A percentile compares a stretch with the other conserved stretches of the same genome.
Conservation (phyloP, 768 basidiomycete genomes). For the Mycena galopus region DNA sequence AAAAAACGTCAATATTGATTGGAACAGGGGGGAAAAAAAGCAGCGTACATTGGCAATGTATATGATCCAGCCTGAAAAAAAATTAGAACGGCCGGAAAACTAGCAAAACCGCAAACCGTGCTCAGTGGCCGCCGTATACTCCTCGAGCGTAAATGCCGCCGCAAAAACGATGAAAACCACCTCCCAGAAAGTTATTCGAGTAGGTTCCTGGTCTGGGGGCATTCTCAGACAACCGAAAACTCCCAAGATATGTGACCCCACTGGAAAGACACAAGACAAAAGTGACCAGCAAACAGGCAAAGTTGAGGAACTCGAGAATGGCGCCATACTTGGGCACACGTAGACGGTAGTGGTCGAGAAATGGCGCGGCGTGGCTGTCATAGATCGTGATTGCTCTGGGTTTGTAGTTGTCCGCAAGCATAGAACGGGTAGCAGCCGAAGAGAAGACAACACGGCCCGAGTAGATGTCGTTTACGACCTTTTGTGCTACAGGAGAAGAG, state of each 20-base stretch:
- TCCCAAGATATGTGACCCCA: conserved; percentile 50
- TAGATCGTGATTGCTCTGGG: conserved; percentile 80
- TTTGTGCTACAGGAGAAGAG: conserved; percentile 85
- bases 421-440: conserved; percentile 71
- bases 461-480: conserved; percentile 90
- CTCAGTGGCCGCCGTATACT: conserved; percentile 89
- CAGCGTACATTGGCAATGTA: conserved; percentile 86
- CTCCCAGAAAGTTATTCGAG: conserved; percentile 72
- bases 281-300: conserved; percentile 72
- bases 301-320: conserved; percentile 84
- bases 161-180: conserved; percentile 81
- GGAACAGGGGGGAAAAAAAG: conserved; percentile 3
- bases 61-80: conserved; percentile 54
- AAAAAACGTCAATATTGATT: conserved; percentile 3
- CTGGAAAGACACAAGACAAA: conserved; percentile 84
- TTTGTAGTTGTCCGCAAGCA: conserved; percentile 94
- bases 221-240: not conserved
- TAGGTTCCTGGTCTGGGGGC: conserved; percentile 66
- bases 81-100: not conserved
- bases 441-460: conserved; percentile 82
- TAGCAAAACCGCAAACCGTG: conserved; percentile 76
- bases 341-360: conserved; percentile 86
- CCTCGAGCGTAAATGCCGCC: conserved; percentile 83
- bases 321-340: conserved; percentile 64
- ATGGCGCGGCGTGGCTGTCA: conserved; percentile 72